Conservation (phyloP, 352 stramenopile species). For the Phytophthora europaea region DNA sequence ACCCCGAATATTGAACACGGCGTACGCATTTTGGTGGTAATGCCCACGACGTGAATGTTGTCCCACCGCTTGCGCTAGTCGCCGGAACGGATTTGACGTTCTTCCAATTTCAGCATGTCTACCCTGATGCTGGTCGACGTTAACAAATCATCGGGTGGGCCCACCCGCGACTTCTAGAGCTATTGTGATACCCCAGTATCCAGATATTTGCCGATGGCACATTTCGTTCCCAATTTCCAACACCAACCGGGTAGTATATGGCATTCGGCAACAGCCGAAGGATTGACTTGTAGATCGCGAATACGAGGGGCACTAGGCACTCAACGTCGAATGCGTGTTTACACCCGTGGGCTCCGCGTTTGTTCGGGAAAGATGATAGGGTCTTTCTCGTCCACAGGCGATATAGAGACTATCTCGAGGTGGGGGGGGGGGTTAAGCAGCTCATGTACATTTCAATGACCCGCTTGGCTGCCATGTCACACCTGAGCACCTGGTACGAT, state of each 20-base stretch:
- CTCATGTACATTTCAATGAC: too few species aligned
- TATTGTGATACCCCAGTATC: not conserved
- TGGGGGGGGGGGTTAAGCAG: too few species aligned
- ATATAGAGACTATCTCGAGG: too few species aligned
- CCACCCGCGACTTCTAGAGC: not conserved
- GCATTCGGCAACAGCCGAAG: not conserved
- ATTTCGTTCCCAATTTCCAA: not conserved
- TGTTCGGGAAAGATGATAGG: too few species aligned
- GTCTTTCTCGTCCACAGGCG: too few species aligned
- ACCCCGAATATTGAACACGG: not conserved
- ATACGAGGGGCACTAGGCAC: not conserved
- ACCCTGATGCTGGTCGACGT: not conserved
- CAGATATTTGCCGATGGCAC: not conserved
- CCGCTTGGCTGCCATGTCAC: too few species aligned
- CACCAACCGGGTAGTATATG: not conserved
- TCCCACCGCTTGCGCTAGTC: not conserved
- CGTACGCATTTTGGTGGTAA: not conserved
- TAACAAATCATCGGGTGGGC: not conserved
- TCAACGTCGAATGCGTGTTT: not conserved
- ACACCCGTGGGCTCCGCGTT: not conserved
- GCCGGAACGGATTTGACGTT: not conserved
- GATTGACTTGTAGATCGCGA: not conserved
- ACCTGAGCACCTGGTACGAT: too few species aligned
- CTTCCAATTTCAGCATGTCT: constrained; percentile 7
- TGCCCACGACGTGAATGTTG: not conserved